Evolutionary conservation across 495 filamentous ascomycete species (phyloP).

Genomic region (Physcia stellaris): DNA sequence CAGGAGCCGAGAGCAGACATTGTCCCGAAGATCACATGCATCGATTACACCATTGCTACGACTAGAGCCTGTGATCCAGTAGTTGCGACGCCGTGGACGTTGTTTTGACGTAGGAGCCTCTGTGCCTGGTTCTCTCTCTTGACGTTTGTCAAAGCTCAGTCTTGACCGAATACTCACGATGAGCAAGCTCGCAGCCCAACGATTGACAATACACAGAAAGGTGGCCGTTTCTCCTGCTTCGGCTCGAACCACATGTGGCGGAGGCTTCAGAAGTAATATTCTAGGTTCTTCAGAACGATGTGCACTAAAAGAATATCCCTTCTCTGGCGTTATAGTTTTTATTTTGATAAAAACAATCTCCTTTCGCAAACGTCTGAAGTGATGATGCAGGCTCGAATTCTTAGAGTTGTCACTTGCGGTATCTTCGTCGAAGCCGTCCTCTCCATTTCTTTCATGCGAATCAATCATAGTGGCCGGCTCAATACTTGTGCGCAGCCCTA

Average conservation of each 20-base stretch:
- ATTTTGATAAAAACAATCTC: constrained; percentile 64
- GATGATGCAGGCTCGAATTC: constrained; percentile 57
- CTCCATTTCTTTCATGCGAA: constrained; percentile 53
- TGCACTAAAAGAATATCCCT: no score
- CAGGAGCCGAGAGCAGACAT: constrained; percentile 50
- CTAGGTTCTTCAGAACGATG: no score
- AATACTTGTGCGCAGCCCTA: constrained; percentile 22
- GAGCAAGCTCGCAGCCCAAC: no score
- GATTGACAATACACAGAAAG: constrained; percentile 10
- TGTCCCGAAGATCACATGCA: constrained; percentile 60
- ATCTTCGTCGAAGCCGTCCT: constrained; percentile 55
- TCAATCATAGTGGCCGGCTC: constrained; percentile 43
- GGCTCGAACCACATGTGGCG: constrained; percentile 22
- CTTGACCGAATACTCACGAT: no score
- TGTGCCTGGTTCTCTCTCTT: constrained; percentile 32
- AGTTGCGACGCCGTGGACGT: no score
- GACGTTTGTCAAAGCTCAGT: constrained; percentile 32
- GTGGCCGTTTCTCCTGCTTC: constrained; percentile 5
- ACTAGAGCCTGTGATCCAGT: no score
- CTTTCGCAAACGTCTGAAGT: constrained; percentile 53
- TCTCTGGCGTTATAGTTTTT: constrained; percentile 51
- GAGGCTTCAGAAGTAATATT: constrained; percentile 52
- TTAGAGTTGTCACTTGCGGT: constrained; percentile 54
- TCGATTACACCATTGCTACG: no score
- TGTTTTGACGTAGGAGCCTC: constrained; percentile 30